A percentile compares a stretch with the other conserved stretches of the same genome.
Conservation (phyloP, 768 basidiomycete genomes). For the Tricholoma sp. region DNA sequence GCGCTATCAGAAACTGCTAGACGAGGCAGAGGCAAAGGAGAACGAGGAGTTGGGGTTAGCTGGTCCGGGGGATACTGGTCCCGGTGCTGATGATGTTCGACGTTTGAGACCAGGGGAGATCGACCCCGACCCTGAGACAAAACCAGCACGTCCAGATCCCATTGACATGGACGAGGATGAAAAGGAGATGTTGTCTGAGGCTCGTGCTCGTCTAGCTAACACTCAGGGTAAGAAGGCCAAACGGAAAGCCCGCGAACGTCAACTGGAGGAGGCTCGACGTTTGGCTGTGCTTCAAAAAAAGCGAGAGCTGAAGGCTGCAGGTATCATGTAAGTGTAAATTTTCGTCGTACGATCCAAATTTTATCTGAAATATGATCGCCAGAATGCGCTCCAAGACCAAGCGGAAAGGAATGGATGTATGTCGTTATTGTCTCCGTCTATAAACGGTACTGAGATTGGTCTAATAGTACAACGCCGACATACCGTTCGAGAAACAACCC, state of each 20-base stretch:
- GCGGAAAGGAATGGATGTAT: slow-evolving; percentile 95
- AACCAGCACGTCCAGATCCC: slow-evolving; percentile 96
- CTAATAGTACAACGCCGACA: slow-evolving; percentile 90
- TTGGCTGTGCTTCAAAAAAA: slow-evolving; percentile 97
- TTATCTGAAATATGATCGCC: background rate
- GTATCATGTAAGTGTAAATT: slow-evolving; percentile 71
- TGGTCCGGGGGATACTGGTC: slow-evolving; percentile 80
- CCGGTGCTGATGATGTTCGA: slow-evolving; percentile 90
- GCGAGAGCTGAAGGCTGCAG: slow-evolving; percentile 94
- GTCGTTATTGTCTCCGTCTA: slow-evolving; percentile 21
- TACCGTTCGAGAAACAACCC: slow-evolving; percentile 96
- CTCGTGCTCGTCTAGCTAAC: slow-evolving; percentile 94
- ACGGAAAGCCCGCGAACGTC: slow-evolving; percentile 95
- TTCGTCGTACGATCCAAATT: slow-evolving; percentile 1
- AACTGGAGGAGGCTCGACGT: slow-evolving; percentile 92
- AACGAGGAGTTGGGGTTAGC: slow-evolving; percentile 90
- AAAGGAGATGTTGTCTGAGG: slow-evolving; percentile 99
- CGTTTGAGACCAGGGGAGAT: slow-evolving; percentile 92
- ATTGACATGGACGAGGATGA: slow-evolving; percentile 99
- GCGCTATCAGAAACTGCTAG: slow-evolving; percentile 94
- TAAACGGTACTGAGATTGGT: slow-evolving; percentile 5
- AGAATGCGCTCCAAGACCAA: slow-evolving; percentile 94
- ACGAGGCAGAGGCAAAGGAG: slow-evolving; percentile 96
- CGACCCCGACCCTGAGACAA: slow-evolving; percentile 98
- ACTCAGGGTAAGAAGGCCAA: slow-evolving; percentile 99